A percentile compares a stretch with the other conserved stretches of the same genome.
These are phyloP conservation scores for Taiozyma onychis DNA, from an alignment of 1,139 yeast genomes.

Conservation along the genomic window DNA sequence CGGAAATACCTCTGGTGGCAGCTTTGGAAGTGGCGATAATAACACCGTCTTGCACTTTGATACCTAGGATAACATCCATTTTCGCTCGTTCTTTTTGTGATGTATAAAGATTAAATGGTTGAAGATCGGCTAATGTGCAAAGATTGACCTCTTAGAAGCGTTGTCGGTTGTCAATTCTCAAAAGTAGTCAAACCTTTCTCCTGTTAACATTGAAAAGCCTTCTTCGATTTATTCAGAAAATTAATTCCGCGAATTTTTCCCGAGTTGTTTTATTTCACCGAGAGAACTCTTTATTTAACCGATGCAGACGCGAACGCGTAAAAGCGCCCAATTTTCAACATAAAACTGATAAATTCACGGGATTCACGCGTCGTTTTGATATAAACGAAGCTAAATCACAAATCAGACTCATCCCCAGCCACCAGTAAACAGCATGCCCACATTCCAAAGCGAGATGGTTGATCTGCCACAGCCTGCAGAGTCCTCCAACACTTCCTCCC, in stretches of 20 bases:
- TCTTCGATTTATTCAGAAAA: neutral
- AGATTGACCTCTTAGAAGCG: neutral
- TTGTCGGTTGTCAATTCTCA: neutral
- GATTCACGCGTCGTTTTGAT: neutral
- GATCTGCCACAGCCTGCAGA: constrained; percentile 9
- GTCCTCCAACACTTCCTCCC: constrained; percentile 20
- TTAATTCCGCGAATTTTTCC: neutral
- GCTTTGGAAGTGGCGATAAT: constrained; percentile 91
- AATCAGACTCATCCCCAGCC: neutral
- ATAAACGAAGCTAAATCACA: neutral
- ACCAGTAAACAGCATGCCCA: constrained; percentile 14
- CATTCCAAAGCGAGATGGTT: constrained; percentile 9
- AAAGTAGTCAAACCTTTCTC: neutral
- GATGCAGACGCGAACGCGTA: neutral
- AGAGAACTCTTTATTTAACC: neutral
- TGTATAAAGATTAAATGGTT: neutral
- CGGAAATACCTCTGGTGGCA: constrained; percentile 88
- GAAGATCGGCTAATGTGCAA: neutral
- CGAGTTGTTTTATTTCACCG: neutral
- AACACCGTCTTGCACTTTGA: constrained; percentile 75
- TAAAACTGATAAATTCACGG: neutral
- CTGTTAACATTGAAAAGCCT: neutral
- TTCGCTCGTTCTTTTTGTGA: constrained; percentile 8
- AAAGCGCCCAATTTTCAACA: neutral
- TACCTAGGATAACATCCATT: constrained; percentile 91